phyloP scores from a whole-genome alignment of 192 early-diverging fungal genomes.

The Podila epigama region DNA sequence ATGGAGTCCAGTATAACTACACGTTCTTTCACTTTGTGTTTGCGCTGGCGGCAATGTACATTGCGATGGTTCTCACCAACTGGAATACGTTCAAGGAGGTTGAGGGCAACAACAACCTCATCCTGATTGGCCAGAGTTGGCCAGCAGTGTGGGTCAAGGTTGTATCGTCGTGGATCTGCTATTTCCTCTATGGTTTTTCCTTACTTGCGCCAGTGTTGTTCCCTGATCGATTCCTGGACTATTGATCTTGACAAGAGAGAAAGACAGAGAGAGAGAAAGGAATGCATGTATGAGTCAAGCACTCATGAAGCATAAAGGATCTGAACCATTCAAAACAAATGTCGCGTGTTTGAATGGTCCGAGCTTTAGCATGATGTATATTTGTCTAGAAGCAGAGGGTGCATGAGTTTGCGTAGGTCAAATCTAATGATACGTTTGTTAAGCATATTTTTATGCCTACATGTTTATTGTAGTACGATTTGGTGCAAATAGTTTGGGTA shows the following conservation, averaged over 20 bases:
- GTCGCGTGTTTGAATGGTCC: no score
- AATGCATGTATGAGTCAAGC: not conserved
- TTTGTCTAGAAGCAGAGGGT: no score
- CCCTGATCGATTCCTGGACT: slow-evolving; percentile 75
- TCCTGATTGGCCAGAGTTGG: slow-evolving; percentile 88
- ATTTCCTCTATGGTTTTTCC: slow-evolving; percentile 81
- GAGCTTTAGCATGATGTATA: no score
- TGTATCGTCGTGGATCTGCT: slow-evolving; percentile 80
- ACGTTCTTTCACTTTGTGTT: slow-evolving; percentile 95
- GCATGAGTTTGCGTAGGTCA: no score
- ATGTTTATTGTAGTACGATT: no score
- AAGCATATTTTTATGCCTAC: no score
- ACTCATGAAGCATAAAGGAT: no score
- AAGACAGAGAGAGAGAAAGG: not conserved
- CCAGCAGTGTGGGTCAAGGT: slow-evolving; percentile 94
- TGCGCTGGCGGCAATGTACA: slow-evolving; percentile 90
- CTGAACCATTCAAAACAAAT: no score
- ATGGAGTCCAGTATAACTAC: slow-evolving; percentile 86
- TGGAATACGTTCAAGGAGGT: slow-evolving; percentile 60
- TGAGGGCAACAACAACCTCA: slow-evolving; percentile 53
- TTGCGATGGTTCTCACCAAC: slow-evolving; percentile 92
- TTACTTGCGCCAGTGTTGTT: slow-evolving; percentile 84
- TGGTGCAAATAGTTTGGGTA: no score
- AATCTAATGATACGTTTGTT: no score
- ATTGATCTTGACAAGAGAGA: slow-evolving; percentile 1